These are phyloP conservation scores for Pulicaria dysenterica DNA, from an alignment of 129 eudicot species.

Conservation along the genomic window DNA sequence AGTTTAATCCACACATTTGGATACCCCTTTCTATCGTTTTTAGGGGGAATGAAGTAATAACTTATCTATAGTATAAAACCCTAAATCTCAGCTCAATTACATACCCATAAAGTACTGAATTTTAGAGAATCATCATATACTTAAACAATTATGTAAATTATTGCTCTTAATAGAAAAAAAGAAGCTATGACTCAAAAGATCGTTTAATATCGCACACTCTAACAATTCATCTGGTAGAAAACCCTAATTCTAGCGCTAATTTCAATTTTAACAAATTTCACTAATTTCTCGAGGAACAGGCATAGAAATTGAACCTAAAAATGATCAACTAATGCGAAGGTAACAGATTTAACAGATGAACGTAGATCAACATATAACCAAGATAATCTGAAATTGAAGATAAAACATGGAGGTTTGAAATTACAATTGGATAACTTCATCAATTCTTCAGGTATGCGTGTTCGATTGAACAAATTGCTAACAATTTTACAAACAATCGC, in stretches of 20 bases:
- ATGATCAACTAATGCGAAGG: conserved; percentile 9
- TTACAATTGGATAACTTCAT: conserved; percentile 45
- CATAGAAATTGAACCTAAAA: conserved; percentile 4
- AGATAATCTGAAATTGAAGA: conserved; percentile 19
- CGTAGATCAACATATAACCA: conserved; percentile 17
- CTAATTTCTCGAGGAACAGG: conserved; percentile 1
- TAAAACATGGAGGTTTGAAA: conserved; percentile 38
- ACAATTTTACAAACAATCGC: not conserved
- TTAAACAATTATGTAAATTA: not conserved
- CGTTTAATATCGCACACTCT: not conserved
- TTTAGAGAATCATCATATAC: not conserved
- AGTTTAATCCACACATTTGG: not conserved
- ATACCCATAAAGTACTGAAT: not conserved
- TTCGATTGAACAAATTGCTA: conserved; percentile 39
- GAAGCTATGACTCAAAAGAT: conserved; percentile 20
- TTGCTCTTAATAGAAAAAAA: not conserved
- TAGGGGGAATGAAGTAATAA: not conserved
- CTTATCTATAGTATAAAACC: not conserved
- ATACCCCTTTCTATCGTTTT: not conserved
- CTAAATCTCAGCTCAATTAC: conserved; percentile 18
- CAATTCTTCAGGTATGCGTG: conserved; percentile 36
- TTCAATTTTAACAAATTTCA: conserved; percentile 13
- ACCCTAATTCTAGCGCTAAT: conserved; percentile 41
- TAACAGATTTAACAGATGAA: conserved; percentile 18
- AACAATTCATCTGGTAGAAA: conserved; percentile 28